Base-by-base conservation (phyloP, 2,329 filamentous ascomycete genomes). In the Leptographium flavum region DNA sequence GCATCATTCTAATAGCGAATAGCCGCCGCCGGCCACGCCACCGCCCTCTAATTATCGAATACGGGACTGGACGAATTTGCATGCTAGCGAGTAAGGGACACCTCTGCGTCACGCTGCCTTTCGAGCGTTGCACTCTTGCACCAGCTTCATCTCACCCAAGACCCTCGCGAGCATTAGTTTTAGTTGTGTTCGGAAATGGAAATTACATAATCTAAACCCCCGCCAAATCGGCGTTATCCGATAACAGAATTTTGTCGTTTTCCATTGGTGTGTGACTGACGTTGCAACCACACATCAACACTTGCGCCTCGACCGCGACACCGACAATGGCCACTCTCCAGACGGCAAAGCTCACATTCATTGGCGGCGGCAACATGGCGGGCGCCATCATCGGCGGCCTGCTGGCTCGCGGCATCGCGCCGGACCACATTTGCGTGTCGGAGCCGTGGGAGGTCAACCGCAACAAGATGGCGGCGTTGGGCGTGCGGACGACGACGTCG, bases 401-500 rank as follows among this genome's bases (percentile, higher is more conserved):
- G 21, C 55, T 67, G 25, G 58, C 58, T 47, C 65, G 67, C 52
- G 60, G 61, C 55, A 63, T 66, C 53, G 47, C 61, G 52, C 63
- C 64, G 55, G 54, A 60, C 45, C 63, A 69, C 58, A 65, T 72
- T 56, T 59, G 53, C 55, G 69, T 71, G 45, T 62, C 68, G 4
- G 69, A 71, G 58, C 69, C 69, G 2, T 71, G 68, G 67, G 68
- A 71, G 4, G 68, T 70, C 46, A 72, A 71, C 63, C 65, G 69
- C 46, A 56, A 62, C 43, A 71, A 71, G 62, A 66, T 71, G 57
- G 61, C 57, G 30, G 62, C 60, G 2, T 53, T 63, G 5, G 68
- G 69, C 43, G 68, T 71, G 43, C 59, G 57, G 50, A 69, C 67
- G 45, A 70, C 67, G 4, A 60, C 60, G 2, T 65, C 64, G 52